Evolutionary conservation across 1,284 basidiomycete genomes (phyloP).

Genomic region (Thecaphora frezii): DNA sequence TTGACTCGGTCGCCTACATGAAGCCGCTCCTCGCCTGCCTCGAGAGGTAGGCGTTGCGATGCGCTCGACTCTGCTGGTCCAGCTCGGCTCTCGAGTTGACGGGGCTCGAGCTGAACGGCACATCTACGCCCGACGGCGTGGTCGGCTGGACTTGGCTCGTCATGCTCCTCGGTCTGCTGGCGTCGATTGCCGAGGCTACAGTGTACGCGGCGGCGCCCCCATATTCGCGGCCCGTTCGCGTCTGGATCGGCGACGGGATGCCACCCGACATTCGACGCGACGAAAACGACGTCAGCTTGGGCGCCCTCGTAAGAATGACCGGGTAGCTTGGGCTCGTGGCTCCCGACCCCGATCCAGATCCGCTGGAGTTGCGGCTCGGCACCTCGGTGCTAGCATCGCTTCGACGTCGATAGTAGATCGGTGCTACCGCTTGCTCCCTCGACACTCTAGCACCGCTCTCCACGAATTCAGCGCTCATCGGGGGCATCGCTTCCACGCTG

Average conservation of each 20-base stretch:
- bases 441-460: too few species aligned
- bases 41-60: constrained; percentile 9
- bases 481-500: not conserved
- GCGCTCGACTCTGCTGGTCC: constrained; percentile 13
- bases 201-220: too few species aligned
- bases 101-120: constrained; percentile 28
- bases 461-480: not conserved
- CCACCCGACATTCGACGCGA: too few species aligned
- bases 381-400: too few species aligned
- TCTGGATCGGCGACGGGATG: not conserved
- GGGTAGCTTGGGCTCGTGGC: too few species aligned
- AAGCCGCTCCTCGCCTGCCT: not conserved
- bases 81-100: constrained; percentile 14
- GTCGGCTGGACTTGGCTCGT: not conserved
- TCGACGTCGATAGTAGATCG: too few species aligned
- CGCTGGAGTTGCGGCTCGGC: too few species aligned
- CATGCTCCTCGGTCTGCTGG: not conserved
- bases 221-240: not conserved
- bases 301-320: too few species aligned
- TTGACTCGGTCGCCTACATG: not conserved
- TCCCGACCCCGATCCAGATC: too few species aligned
- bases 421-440: too few species aligned
- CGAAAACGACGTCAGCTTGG: too few species aligned
- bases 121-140: constrained; percentile 13
- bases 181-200: too few species aligned